A percentile compares a stretch with the other conserved stretches of the same genome.
These are phyloP conservation scores for Lactarius quietus DNA, from an alignment of 768 basidiomycete genomes.

Conservation along the genomic window DNA sequence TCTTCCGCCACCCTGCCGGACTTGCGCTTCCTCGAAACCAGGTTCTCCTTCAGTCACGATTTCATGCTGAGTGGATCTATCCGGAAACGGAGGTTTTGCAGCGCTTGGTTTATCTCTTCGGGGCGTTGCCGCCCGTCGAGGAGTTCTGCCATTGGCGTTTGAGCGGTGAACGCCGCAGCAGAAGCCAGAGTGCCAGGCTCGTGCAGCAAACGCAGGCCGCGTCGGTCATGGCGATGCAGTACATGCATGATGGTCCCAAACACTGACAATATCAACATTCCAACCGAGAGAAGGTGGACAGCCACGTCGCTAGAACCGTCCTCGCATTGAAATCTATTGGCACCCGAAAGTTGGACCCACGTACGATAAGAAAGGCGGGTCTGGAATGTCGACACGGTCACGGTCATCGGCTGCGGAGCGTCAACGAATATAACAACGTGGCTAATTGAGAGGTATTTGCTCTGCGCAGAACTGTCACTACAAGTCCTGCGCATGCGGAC, in stretches of 20 bases:
- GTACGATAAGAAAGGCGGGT: constrained; percentile 50
- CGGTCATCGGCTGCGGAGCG: constrained; percentile 34
- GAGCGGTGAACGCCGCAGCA: constrained; percentile 51
- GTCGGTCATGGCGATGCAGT: constrained; percentile 44
- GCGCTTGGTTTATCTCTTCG: constrained; percentile 40
- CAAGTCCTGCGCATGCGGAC: not conserved
- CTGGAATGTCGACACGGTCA: constrained; percentile 43
- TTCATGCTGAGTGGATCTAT: constrained; percentile 49
- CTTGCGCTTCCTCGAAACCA: constrained; percentile 37
- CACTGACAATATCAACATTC: too few relatives aligned
- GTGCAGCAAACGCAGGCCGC: constrained; percentile 43
- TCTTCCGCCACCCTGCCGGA: constrained; percentile 5
- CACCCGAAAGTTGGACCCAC: constrained; percentile 8
- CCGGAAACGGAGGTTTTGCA: too few relatives aligned
- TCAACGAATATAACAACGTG: constrained; percentile 46
- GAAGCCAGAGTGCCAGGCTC: constrained; percentile 53
- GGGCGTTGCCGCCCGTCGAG: constrained; percentile 39
- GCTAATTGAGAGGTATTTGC: constrained; percentile 50
- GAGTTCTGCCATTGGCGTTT: constrained; percentile 46
- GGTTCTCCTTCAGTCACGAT: constrained; percentile 52
- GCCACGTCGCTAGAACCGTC: constrained; percentile 31
- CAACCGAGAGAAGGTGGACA: too few relatives aligned
- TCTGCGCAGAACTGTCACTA: constrained; percentile 30
- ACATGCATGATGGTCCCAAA: too few relatives aligned
- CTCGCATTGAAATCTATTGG: not conserved